Evolutionary conservation across 2,329 filamentous ascomycete genomes (phyloP), one percentile per base, ranked within the genome.

Genomic region (Pseudopithomyces maydicus): DNA sequence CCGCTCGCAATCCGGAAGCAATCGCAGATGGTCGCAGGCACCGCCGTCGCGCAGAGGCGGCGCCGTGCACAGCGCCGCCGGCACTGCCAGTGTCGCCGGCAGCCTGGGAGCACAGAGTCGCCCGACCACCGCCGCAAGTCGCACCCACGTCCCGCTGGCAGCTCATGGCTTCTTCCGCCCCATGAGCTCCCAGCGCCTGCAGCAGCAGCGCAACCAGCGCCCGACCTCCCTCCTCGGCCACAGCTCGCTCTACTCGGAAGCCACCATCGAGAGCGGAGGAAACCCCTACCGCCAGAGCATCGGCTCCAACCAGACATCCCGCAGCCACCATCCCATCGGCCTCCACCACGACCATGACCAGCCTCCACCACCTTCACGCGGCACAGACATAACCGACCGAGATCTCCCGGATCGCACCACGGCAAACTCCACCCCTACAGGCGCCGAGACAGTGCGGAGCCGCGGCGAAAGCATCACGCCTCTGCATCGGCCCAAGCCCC

Each of bases 111-210:
- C 59, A 10, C 68, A 64, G 51, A 75, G 74, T 38, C 68, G 83
- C 63, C 89, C 81, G 52, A 83, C 81, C 15, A 94, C 88, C 63
- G 83, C 90, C 41, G 82, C 89, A 44, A 92, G 89, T 72, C 86
- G 89, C 70, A 95, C 91, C 41, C 95, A 99, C 81, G 92, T 96
- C 19, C 93, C 95, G 1, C 80, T 99, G 52, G 89, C 92, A 2
- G 92, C 92, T 15, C 90, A 94, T 70, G 94, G 91, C 52, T 98
- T 99, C 79, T 97, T 96, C 73, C 90, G 89, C 20, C 95, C 95
- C 38, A 96, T 99, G 92, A 98, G 93, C 78, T 96, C 94, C 22
- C 92, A 97, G 74, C 90, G 92, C 74, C 81, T 98, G 49, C 94
- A 98, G 78, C 92, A 92, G 53, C 95, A 98, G 77, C 84, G 94